Base-by-base conservation (phyloP, 2,329 filamentous ascomycete genomes). In the Leptographium galeiforme region DNA sequence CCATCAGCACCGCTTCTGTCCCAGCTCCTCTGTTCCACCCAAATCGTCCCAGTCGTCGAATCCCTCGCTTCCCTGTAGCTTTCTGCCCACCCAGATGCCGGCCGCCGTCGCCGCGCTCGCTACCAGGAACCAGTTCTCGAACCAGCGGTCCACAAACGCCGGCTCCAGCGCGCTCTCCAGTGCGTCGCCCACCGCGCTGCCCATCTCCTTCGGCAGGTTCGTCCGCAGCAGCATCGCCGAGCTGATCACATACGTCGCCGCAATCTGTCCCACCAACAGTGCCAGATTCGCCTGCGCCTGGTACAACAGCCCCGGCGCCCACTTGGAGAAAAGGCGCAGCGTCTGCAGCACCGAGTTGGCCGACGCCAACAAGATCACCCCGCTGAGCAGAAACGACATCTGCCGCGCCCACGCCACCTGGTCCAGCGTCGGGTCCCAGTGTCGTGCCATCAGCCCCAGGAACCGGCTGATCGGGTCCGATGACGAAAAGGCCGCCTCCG, bases 341-440 rank as follows among this genome's bases (percentile, higher is more conserved):
- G 89, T 95, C 65, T 93, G 88, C n/a, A 90, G 72, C 18, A 87
- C 88, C 54, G 83, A 86, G 66, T 85, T 88, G 67, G 89, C 89
- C 53, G 85, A 88, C 2, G 86, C 84, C 16, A 88, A 74, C 30
- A 95, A 81, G 65, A 95, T 93, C 50, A 90, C 80, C 18, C 88
- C 89, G 8, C 84, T 88, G 6, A 95, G 75, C 25, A 89, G 71
- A 67, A 95, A 94, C 55, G 85, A 89, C 59, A 94, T 90, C 63
- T 89, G 86, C 34, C 87, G 83, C 25, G 86, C 84, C 87, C 88
- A 94, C 11, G 87, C 85, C 12, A 81, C 77, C 62, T 89, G 86
- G 68, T 95, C 86, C 32, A 95, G 77, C 56, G 83, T 80, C 3
- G 87, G 86, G 63, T 94, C 87, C 79, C 87, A 90, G 68, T 94